A percentile compares a stretch with the other conserved stretches of the same genome.
phyloP scores from a whole-genome alignment of 2,329 filamentous ascomycete species.

The Trichoderma brevicompactum region DNA sequence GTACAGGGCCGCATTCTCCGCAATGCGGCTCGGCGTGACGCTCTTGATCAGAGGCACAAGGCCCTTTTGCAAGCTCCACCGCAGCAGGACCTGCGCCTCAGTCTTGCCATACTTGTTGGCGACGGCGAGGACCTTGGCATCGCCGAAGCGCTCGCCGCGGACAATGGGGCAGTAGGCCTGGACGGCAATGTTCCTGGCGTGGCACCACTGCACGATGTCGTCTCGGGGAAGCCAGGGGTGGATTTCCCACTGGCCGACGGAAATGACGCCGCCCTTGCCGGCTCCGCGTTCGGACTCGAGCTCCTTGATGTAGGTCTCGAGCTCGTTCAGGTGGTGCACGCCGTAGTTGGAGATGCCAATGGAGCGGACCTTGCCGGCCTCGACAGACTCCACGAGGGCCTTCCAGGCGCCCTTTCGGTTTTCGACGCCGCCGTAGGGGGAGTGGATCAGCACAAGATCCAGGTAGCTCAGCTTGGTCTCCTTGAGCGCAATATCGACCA shows the following conservation, averaged over 20 bases:
- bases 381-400: slow-evolving; percentile 66
- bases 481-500: slow-evolving; percentile 66
- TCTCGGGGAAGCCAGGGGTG: slow-evolving; percentile 85
- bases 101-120: slow-evolving; percentile 74
- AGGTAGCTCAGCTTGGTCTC: slow-evolving; percentile 68
- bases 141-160: slow-evolving; percentile 70
- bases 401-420: slow-evolving; percentile 64
- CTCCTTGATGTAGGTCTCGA: slow-evolving; percentile 62
- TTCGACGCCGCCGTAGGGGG: slow-evolving; percentile 61
- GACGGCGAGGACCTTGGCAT: slow-evolving; percentile 66
- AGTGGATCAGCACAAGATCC: slow-evolving; percentile 67
- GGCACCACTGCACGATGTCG: slow-evolving; percentile 80
- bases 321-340: slow-evolving; percentile 64
- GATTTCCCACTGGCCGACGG: slow-evolving; percentile 86
- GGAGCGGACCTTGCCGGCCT: slow-evolving; percentile 63
- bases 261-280: slow-evolving; percentile 72
- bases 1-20: slow-evolving; percentile 62
- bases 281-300: slow-evolving; percentile 63
- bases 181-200: slow-evolving; percentile 63
- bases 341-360: slow-evolving; percentile 70
- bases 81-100: slow-evolving; percentile 75
- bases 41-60: slow-evolving; percentile 76
- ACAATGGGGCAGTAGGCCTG: slow-evolving; percentile 68
- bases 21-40: slow-evolving; percentile 68
- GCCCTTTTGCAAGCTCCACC: slow-evolving; percentile 82